Base-by-base conservation (phyloP, 2,329 filamentous ascomycete species). In the Aspergillus sp. region DNA sequence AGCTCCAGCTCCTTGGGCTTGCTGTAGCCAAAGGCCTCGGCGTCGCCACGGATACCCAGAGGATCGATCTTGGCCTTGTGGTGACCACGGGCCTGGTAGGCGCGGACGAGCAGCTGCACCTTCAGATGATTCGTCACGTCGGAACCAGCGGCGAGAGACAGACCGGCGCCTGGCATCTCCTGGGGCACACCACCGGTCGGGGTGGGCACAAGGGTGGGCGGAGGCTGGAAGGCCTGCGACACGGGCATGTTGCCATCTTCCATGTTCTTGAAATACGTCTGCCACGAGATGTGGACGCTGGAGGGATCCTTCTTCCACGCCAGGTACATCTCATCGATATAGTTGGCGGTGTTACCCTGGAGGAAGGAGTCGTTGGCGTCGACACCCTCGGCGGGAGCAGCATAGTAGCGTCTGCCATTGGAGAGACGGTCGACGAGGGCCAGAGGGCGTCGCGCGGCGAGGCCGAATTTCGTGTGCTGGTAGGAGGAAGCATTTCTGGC, bases 311-410 rank as follows among this genome's bases (percentile, higher is more conserved):
- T 81, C 78, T 93, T 96, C 94, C 94, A 99, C 72, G 92, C 87
- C 79, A 97, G 81, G 77, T 99, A 99, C 94, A 99, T 99, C 81
- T 97, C 94, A 75, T 99, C 94, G 72, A 99, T 91, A 79, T 99
- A 99, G 80, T 96, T 97, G 76, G 94, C 94, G 56, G 93, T 94
- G 80, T 90, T 97, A 63, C 94, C 94, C 59, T 91, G 90, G 57
- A 99, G 84, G 82, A 99, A 99, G 78, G 87, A 96, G 77, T 99
- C 94, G 75, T 89, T 96, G 60, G 92, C 85, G 71, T 96, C 91
- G 68, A 87, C 84, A 64, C 84, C 81, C 69, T 84, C 81, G 4
- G 80, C 79, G 53, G 82, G 73, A 58, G 80, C 71, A 49, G 84
- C 84, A 80, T 87, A 87, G 55, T 69, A 68, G 60, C 83, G 78